phyloP scores from a whole-genome alignment of 257 asterid species.

The Solanum bulbocastanum region DNA sequence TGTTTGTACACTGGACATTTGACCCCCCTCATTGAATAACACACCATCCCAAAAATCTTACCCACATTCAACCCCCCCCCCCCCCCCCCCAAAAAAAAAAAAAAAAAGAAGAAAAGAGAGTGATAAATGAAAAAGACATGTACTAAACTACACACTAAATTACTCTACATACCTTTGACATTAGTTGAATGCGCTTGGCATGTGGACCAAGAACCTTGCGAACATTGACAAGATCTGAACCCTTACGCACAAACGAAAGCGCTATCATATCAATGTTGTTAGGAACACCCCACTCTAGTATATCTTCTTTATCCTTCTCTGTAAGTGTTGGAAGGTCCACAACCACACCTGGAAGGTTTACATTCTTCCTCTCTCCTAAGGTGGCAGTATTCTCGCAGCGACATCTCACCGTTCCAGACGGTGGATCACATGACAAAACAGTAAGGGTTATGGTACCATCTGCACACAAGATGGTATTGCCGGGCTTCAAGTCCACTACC shows the following conservation, averaged over 20 bases:
- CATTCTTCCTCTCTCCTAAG: constrained; percentile 82
- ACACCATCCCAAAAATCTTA: background rate
- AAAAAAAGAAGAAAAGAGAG: background rate
- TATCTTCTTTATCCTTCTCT: constrained; percentile 79
- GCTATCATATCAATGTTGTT: constrained; percentile 84
- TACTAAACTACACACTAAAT: background rate
- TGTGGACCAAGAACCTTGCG: constrained; percentile 70
- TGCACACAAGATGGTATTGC: constrained; percentile 62
- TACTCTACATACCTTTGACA: constrained; percentile 55
- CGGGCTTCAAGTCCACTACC: constrained; percentile 62
- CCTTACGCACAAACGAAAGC: constrained; percentile 80
- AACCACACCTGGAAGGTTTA: constrained; percentile 73
- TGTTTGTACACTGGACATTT: background rate
- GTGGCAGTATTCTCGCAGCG: constrained; percentile 71
- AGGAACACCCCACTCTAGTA: constrained; percentile 80
- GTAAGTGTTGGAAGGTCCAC: constrained; percentile 90
- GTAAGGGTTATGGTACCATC: constrained; percentile 70
- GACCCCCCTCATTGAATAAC: background rate
- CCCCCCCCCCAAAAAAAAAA: background rate
- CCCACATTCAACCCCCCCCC: background rate
- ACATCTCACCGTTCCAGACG: constrained; percentile 58
- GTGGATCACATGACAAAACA: constrained; percentile 60
- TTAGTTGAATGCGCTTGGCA: constrained; percentile 58
- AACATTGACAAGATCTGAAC: constrained; percentile 79
- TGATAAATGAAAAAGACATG: background rate